Conservation (phyloP, 2,329 filamentous ascomycete species). For the Cladosporium velox region DNA sequence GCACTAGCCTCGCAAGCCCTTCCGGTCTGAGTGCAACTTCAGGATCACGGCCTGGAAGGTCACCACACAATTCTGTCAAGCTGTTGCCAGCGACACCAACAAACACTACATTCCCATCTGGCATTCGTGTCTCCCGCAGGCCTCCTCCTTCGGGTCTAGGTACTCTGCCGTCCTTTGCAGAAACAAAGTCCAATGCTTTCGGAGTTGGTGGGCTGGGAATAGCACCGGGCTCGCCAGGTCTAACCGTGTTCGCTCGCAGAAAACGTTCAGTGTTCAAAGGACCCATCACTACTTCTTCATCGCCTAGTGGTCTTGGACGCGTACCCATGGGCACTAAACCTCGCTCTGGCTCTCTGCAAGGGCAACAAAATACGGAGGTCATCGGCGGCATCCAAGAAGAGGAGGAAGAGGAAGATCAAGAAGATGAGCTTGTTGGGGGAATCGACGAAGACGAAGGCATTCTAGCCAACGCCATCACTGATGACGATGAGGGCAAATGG, state of each 20-base stretch:
- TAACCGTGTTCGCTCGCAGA: constrained; percentile 73
- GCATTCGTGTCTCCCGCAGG: constrained; percentile 65
- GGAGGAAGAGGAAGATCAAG: constrained; percentile 33
- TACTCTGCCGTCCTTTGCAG: constrained; percentile 32
- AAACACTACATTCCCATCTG: constrained; percentile 72
- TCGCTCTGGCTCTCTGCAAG: constrained; percentile 61
- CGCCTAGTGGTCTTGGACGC: constrained; percentile 29
- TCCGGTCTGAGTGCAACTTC: constrained; percentile 51
- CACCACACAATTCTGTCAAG: constrained; percentile 88
- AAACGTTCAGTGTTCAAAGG: constrained; percentile 84
- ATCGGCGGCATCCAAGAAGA: constrained; percentile 53
- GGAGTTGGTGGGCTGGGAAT: constrained; percentile 24
- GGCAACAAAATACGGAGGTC: constrained; percentile 71
- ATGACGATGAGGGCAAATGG: constrained; percentile 29
- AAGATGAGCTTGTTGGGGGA: constrained; percentile 20
- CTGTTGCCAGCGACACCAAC: constrained; percentile 91
- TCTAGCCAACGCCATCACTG: constrained; percentile 7
- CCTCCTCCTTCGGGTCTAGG: constrained; percentile 37
- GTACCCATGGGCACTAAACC: constrained; percentile 22
- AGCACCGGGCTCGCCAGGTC: constrained; percentile 50
- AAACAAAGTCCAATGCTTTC: constrained; percentile 29
- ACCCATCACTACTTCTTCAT: constrained; percentile 56
- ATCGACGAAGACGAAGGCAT: constrained; percentile 18
- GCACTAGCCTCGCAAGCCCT: constrained; percentile 61
- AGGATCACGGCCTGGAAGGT: constrained; percentile 64